These are phyloP conservation scores for Dryadomyces quercivorus DNA, from an alignment of 2,329 filamentous ascomycete species.

Conservation along the genomic window DNA sequence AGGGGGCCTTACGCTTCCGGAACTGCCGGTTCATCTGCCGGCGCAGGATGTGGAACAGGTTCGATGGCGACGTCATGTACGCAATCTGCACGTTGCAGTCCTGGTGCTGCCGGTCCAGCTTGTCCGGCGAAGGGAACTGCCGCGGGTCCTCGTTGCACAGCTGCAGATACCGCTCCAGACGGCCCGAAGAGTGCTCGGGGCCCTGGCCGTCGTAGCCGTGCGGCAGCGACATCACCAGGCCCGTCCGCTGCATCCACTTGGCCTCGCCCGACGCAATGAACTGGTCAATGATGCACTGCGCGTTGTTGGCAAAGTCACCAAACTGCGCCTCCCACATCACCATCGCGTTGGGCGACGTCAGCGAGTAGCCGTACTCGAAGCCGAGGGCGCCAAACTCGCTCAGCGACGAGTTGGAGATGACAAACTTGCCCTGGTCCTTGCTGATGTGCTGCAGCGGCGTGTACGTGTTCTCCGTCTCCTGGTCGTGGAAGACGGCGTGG, in stretches of 20 bases:
- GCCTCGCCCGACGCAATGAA: conserved; percentile 96
- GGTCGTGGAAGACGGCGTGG: conserved; percentile 94
- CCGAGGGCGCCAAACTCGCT: conserved; percentile 64
- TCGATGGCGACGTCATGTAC: conserved; percentile 92
- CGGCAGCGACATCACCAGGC: conserved; percentile 88
- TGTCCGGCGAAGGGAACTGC: conserved; percentile 76
- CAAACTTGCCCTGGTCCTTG: conserved; percentile 88
- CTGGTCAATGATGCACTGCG: conserved; percentile 97
- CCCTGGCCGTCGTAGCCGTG: conserved; percentile 98
- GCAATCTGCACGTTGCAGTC: conserved; percentile 99
- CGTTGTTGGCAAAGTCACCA: conserved; percentile 99
- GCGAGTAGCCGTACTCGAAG: conserved; percentile 97
- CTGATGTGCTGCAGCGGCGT: conserved; percentile 82
- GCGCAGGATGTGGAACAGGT: conserved; percentile 91
- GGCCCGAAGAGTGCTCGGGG: conserved; percentile 93
- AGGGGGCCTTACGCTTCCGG: conserved; percentile 72
- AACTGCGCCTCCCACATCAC: conserved; percentile 99
- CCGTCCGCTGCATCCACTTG: conserved; percentile 98
- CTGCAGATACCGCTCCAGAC: conserved; percentile 94
- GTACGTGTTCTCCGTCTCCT: conserved; percentile 86
- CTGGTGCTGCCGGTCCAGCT: conserved; percentile 93
- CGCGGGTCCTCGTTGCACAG: conserved; percentile 96
- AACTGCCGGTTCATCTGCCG: conserved; percentile 99
- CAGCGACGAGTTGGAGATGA: conserved; percentile 91
- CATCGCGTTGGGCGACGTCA: conserved; percentile 90